Evolutionary conservation across 2,329 filamentous ascomycete species (phyloP).

Genomic region (Cercospora zeina): DNA sequence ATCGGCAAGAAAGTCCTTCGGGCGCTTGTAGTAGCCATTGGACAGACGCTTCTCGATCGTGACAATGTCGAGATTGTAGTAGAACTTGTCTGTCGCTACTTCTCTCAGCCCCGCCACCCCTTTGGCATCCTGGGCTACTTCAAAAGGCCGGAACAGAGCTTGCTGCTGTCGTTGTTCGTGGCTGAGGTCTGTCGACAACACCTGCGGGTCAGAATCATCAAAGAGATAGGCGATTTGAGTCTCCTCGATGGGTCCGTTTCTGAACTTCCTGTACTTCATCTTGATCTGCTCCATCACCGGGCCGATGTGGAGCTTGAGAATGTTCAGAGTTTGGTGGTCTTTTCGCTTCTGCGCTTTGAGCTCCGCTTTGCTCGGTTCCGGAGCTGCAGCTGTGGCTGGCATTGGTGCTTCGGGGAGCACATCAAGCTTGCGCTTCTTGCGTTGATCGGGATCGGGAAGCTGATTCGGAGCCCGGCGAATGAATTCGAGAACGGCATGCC

Average conservation of each 20-base stretch:
- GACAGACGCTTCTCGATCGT: slow-evolving; percentile 95
- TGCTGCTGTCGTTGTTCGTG: slow-evolving; percentile 57
- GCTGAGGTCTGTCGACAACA: slow-evolving; percentile 61
- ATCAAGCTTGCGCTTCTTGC: slow-evolving; percentile 83
- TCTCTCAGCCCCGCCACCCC: slow-evolving; percentile 76
- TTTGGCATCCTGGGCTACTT: slow-evolving; percentile 75
- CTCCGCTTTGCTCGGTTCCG: slow-evolving; percentile 72
- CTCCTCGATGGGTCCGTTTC: slow-evolving; percentile 74
- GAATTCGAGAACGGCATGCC: slow-evolving; percentile 70
- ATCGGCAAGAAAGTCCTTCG: slow-evolving; percentile 84
- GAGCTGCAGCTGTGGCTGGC: slow-evolving; percentile 50
- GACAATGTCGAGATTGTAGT: slow-evolving; percentile 89
- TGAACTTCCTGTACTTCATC: slow-evolving; percentile 82
- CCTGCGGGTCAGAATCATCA: slow-evolving; percentile 74
- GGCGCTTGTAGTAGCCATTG: slow-evolving; percentile 92
- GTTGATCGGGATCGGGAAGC: slow-evolving; percentile 81
- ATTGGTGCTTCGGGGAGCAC: slow-evolving; percentile 69
- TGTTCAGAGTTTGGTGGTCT: slow-evolving; percentile 80
- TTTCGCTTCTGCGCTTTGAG: slow-evolving; percentile 75
- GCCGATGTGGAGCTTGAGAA: slow-evolving; percentile 84
- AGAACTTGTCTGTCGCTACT: slow-evolving; percentile 76
- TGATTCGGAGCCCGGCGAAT: slow-evolving; percentile 77
- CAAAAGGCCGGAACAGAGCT: slow-evolving; percentile 67
- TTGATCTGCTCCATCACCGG: slow-evolving; percentile 98
- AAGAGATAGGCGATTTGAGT: slow-evolving; percentile 76